A percentile compares a stretch with the other conserved stretches of the same genome.
Evolutionary conservation across 192 early-diverging fungal species (phyloP).

Genomic region (Rhizophagus prolifer): DNA sequence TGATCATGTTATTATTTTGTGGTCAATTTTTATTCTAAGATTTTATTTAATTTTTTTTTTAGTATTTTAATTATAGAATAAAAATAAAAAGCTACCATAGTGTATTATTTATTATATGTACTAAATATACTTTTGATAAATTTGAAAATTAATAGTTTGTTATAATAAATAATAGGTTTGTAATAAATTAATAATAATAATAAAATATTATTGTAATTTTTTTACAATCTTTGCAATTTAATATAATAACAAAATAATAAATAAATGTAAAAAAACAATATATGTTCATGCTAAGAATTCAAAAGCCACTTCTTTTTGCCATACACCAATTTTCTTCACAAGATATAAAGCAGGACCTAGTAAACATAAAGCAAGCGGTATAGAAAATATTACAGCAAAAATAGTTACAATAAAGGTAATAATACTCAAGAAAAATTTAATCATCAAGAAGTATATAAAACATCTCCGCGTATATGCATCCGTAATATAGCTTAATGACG

Average conservation of each 20-base stretch:
- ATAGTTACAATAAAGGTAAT: neutral
- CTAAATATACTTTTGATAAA: neutral
- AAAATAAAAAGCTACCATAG: neutral
- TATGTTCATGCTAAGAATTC: neutral
- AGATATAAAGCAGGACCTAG: neutral
- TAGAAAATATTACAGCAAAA: neutral
- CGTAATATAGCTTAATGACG: neutral
- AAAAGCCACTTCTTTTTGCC: slow-evolving; percentile 8
- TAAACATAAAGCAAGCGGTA: slow-evolving; percentile 4
- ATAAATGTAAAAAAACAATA: neutral
- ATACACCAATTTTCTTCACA: neutral
- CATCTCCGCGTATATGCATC: slow-evolving; percentile 6
- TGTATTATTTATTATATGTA: neutral
- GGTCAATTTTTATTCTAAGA: too few relatives aligned
- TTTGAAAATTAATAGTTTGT: neutral
- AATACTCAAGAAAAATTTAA: neutral
- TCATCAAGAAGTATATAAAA: neutral
- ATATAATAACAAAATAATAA: too few relatives aligned
- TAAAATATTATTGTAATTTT: too few relatives aligned
- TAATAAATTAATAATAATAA: neutral
- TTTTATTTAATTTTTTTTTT: neutral
- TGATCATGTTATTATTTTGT: neutral
- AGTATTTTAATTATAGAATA: neutral
- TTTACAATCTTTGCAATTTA: too few relatives aligned
- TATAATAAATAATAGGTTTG: neutral